phyloP scores from a whole-genome alignment of 2,329 filamentous ascomycete genomes.

The Microsporum canis region DNA sequence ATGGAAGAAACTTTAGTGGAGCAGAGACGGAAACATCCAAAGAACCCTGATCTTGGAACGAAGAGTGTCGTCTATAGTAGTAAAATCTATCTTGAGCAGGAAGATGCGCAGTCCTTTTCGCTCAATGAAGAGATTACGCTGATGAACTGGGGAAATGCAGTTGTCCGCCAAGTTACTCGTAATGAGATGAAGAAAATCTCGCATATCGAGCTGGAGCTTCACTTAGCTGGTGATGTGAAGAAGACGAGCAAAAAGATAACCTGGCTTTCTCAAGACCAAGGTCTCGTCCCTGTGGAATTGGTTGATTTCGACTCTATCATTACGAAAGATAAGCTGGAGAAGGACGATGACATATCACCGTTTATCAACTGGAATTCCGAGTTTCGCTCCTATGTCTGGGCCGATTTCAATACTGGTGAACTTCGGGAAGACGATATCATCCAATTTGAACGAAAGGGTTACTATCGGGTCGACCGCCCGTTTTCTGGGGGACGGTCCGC shows the following conservation, averaged over 20 bases:
- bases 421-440: constrained; percentile 76
- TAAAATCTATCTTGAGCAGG: constrained; percentile 57
- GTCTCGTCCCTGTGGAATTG: constrained; percentile 60
- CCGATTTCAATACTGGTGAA: constrained; percentile 61
- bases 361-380: constrained; percentile 63
- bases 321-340: constrained; percentile 74
- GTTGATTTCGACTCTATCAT: constrained; percentile 80
- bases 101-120: constrained; percentile 69
- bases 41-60: not conserved
- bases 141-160: constrained; percentile 48
- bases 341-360: constrained; percentile 68
- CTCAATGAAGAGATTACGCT: constrained; percentile 84
- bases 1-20: not conserved
- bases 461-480: constrained; percentile 30
- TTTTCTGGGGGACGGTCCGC: constrained; percentile 42
- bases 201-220: constrained; percentile 60
- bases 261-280: constrained; percentile 64
- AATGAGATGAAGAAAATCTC: constrained; percentile 11
- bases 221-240: constrained; percentile 78
- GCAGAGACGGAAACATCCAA: constrained; percentile 13
- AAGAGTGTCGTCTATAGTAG: not conserved
- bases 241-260: constrained; percentile 83
- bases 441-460: constrained; percentile 78
- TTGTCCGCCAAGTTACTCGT: constrained; percentile 16
- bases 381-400: constrained; percentile 56